A percentile compares a stretch with the other conserved stretches of the same genome.
phyloP scores from a whole-genome alignment of 768 basidiomycete species.

The Trametes gibbosa region DNA sequence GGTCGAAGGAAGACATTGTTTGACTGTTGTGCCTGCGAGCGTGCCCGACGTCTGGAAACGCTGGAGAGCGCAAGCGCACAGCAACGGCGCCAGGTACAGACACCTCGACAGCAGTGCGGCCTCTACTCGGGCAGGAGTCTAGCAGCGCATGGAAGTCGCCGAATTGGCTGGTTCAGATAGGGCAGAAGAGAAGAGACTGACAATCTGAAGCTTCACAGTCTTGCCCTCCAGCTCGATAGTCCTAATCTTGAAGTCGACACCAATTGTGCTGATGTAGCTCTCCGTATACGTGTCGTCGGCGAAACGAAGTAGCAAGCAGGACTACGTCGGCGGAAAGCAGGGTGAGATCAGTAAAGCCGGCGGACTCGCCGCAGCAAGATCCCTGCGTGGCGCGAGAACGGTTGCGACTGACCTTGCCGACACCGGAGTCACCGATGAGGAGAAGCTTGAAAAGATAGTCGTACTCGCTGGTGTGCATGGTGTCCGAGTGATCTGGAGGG shows the following conservation, averaged over 20 bases:
- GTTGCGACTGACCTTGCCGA: conserved; percentile 66
- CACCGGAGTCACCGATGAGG: conserved; percentile 94
- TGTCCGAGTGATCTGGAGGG: conserved; percentile 25
- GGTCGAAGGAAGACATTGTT: not conserved
- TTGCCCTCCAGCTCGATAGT: conserved; percentile 99
- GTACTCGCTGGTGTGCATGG: conserved; percentile 91
- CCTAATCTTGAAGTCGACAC: conserved; percentile 98
- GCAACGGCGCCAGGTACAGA: conserved; percentile 1
- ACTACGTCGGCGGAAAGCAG: conserved; percentile 45
- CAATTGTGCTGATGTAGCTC: conserved; percentile 96
- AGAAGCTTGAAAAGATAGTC: conserved; percentile 96
- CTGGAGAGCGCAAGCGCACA: conserved; percentile 2
- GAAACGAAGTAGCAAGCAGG: conserved; percentile 87
- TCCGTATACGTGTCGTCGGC: conserved; percentile 98
- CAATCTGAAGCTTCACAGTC: conserved; percentile 98
- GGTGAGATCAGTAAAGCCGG: not conserved
- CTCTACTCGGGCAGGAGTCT: not conserved
- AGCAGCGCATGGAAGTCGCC: not conserved
- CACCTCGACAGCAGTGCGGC: not conserved
- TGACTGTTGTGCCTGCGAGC: not conserved
- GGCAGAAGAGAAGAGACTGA: conserved; percentile 42
- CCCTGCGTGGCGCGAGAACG: not conserved
- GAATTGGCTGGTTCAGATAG: not conserved
- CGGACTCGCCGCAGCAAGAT: conserved; percentile 2
- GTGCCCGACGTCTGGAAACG: conserved; percentile 1